Percentiles rank a stretch among this genome's conserved stretches.
phyloP scores from a whole-genome alignment of 805 yeast species.

The Lachancea kluyveri region DNA sequence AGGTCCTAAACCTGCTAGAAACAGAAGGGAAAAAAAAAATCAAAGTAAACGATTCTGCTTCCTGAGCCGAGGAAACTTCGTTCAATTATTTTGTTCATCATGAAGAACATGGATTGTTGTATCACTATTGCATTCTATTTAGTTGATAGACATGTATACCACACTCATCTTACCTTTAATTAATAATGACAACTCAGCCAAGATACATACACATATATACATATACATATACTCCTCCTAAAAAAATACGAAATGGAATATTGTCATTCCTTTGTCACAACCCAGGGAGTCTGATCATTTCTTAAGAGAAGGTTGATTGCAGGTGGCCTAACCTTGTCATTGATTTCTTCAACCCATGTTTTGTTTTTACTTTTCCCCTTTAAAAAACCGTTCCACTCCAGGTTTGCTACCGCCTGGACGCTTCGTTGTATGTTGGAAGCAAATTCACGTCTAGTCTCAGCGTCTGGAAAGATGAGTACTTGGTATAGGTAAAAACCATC shows the following conservation, averaged over 20 bases:
- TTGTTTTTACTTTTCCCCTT: slow-evolving; percentile 7
- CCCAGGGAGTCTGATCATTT: slow-evolving; percentile 10
- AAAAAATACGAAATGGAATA: background rate
- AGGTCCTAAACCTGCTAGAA: too few relatives aligned
- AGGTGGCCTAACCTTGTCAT: slow-evolving; percentile 9
- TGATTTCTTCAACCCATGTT: slow-evolving; percentile 20
- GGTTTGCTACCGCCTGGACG: slow-evolving; percentile 15
- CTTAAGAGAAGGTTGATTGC: slow-evolving; percentile 12
- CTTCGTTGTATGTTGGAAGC: slow-evolving; percentile 13
- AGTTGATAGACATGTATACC: background rate
- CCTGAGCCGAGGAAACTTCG: background rate
- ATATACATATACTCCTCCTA: too few relatives aligned
- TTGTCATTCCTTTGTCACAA: slow-evolving; percentile 1
- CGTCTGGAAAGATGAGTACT: slow-evolving; percentile 19
- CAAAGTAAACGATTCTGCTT: too few relatives aligned
- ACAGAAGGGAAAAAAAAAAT: too few relatives aligned
- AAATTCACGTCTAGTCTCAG: slow-evolving; percentile 11
- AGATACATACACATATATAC: too few relatives aligned
- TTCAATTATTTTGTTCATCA: too few relatives aligned
- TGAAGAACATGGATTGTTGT: background rate
- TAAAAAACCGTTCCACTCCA: slow-evolving; percentile 18
- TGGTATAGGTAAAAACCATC: slow-evolving; percentile 28
- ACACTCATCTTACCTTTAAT: background rate
- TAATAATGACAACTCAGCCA: too few relatives aligned
- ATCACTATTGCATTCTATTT: background rate